These are phyloP conservation scores for Jackrogersella multiformis DNA, from an alignment of 495 filamentous ascomycete species.

Conservation along the genomic window DNA sequence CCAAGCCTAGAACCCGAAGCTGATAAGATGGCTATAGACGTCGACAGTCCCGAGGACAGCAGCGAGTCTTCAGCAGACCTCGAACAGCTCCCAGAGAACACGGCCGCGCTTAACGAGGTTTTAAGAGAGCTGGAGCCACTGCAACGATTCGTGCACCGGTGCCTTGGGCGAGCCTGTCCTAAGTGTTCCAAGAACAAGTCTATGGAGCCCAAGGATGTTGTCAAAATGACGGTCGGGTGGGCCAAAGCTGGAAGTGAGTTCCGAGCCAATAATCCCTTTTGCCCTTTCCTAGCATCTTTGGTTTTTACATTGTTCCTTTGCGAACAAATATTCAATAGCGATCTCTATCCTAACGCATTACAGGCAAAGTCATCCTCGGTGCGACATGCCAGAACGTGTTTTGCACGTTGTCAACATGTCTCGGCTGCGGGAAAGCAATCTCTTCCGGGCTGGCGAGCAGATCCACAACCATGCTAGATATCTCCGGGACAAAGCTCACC, in stretches of 20 bases:
- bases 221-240: conserved; percentile 26
- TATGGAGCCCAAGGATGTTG: conserved; percentile 3
- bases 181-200: conserved; percentile 5
- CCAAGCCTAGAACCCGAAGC: background rate
- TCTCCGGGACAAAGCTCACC: conserved; percentile 10
- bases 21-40: conserved; percentile 2
- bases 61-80: conserved; percentile 12
- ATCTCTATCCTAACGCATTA: background rate
- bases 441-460: too few species aligned
- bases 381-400: conserved; percentile 8
- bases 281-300: background rate
- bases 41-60: conserved; percentile 5
- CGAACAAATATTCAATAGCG: background rate
- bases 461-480: background rate
- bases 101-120: background rate
- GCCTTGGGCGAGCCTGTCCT: conserved; percentile 12
- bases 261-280: background rate
- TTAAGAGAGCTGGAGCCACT: conserved; percentile 18
- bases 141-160: conserved; percentile 12
- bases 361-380: conserved; percentile 24
- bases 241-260: conserved; percentile 6
- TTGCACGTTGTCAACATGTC: conserved; percentile 15
- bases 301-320: background rate
- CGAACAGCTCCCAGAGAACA: conserved; percentile 4
- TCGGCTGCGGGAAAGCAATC: conserved; percentile 23